Evolutionary conservation across 2,329 filamentous ascomycete species (phyloP).

Genomic region (Chaetomium olivaceum): DNA sequence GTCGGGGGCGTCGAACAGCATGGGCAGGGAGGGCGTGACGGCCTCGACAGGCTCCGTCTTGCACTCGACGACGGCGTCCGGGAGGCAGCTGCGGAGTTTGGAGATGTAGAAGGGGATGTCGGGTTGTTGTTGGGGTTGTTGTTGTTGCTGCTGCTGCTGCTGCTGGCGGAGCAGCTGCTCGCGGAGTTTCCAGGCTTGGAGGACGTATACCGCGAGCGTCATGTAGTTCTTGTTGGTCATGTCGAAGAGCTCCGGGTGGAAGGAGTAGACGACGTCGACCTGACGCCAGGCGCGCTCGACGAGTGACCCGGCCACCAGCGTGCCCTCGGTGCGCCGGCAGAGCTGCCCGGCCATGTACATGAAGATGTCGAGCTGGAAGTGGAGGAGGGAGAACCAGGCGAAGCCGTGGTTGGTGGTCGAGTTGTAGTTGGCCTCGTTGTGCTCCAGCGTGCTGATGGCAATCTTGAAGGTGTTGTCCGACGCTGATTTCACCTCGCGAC

Average conservation of each 20-base stretch:
- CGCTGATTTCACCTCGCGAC: conserved; percentile 49
- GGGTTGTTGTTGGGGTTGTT: conserved; percentile 38
- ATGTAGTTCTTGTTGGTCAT: conserved; percentile 46
- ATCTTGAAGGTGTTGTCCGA: conserved; percentile 59
- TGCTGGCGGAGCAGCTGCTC: conserved; percentile 42
- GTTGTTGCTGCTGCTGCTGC: conserved; percentile 35
- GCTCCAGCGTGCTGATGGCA: conserved; percentile 51
- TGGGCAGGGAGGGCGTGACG: conserved; percentile 24
- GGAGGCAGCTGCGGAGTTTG: conserved; percentile 47
- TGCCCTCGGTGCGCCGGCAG: conserved; percentile 49
- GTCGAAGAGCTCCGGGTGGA: conserved; percentile 54
- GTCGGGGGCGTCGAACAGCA: conserved; percentile 21
- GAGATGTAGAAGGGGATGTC: conserved; percentile 49
- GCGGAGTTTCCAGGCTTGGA: conserved; percentile 56
- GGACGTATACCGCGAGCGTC: conserved; percentile 48
- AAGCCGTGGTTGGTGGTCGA: conserved; percentile 49
- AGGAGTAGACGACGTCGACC: conserved; percentile 49
- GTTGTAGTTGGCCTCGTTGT: conserved; percentile 48
- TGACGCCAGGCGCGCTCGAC: conserved; percentile 56
- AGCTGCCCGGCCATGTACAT: conserved; percentile 57
- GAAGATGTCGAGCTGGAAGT: conserved; percentile 60
- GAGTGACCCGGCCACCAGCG: conserved; percentile 46
- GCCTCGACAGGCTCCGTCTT: conserved; percentile 33
- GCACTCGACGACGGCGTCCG: conserved; percentile 35
- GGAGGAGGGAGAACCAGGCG: conserved; percentile 55